Evolutionary conservation across 352 stramenopile genomes (phyloP).

Genomic region (Phytophthora syringae): DNA sequence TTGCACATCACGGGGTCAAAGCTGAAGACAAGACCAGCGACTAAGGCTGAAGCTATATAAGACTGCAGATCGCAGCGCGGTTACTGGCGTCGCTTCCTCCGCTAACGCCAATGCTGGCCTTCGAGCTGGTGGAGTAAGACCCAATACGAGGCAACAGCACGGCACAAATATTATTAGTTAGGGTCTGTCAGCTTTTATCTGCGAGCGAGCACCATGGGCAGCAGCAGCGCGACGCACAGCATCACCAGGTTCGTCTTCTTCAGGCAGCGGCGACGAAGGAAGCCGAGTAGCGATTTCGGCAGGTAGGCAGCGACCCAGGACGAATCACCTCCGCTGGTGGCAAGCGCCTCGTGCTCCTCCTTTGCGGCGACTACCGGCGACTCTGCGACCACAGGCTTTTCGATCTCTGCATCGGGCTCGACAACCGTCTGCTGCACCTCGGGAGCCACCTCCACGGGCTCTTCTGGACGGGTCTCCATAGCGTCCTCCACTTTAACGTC

Average conservation of each 20-base stretch:
- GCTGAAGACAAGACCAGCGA: no score
- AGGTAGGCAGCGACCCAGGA: slow-evolving; percentile 33
- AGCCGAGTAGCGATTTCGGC: slow-evolving; percentile 38
- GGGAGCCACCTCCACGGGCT: background rate
- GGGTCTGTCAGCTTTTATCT: slow-evolving; percentile 31
- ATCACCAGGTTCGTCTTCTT: slow-evolving; percentile 47
- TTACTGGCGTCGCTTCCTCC: no score
- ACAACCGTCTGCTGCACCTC: slow-evolving; percentile 3
- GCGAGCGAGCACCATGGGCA: slow-evolving; percentile 41
- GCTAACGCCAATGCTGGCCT: no score
- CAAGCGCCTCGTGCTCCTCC: slow-evolving; percentile 14
- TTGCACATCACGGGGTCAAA: no score
- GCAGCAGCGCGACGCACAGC: slow-evolving; percentile 44
- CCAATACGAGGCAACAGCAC: background rate
- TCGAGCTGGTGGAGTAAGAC: no score
- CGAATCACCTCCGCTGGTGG: slow-evolving; percentile 6
- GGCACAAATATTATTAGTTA: slow-evolving; percentile 31
- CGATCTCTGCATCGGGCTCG: slow-evolving; percentile 16
- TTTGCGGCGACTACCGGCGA: background rate
- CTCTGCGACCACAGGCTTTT: slow-evolving; percentile 4
- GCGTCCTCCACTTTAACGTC: background rate
- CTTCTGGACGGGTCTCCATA: background rate
- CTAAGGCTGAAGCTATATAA: no score
- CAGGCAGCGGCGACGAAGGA: slow-evolving; percentile 42
- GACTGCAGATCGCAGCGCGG: no score